Evolutionary conservation across 75 land plant genomes (phyloP), one percentile per base, ranked within the genome.

Genomic region (Pseudotsuga menziesii): DNA sequence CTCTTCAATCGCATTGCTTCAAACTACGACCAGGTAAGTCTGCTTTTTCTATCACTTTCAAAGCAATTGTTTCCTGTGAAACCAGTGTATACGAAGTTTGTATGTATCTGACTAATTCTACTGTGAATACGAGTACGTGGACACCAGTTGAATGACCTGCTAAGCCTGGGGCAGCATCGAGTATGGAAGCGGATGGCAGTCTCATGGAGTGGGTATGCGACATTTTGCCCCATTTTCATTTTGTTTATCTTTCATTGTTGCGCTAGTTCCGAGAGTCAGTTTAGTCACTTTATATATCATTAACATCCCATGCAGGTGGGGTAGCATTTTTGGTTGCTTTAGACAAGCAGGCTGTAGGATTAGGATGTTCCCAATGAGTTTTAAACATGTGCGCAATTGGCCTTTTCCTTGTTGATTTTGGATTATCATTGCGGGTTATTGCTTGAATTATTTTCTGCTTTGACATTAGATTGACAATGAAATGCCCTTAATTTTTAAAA

Each of bases 111-210:
- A 73, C 9, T 54, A 25, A 69, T 59, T 59, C 4, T 19, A n/a
- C 61, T 27, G 77, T 12, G 9, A 2, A 71, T 27, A 59, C 6
- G 22, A 59, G n/a, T 1, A 41, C 0, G 35, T 56, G 9, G 3
- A 41, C 32, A 56, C 57, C 90, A 94, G 98, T 79, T 96, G 85
- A 96, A 96, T 83, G 97, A 96, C 73, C 82, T 89, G 90, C 75
- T 96, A 73, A 94, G 93, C 79, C 80, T 96, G 41, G 99, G 99
- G 48, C 97, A 94, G 78, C 99, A 96, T 76, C 78, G 94, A 22
- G 76, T 90, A 29, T 96, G 99, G 99, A 96, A 96, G 73, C 77
- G 99, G 26, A 96, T 96, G 99, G 89, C 89, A 22, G 94, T 96
- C 15, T 81, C 92, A 4, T 96, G 97, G 99, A 86, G 85, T 26